These are phyloP conservation scores for Nicotiana noctiflora DNA, from an alignment of 257 asterid genomes.

Conservation along the genomic window DNA sequence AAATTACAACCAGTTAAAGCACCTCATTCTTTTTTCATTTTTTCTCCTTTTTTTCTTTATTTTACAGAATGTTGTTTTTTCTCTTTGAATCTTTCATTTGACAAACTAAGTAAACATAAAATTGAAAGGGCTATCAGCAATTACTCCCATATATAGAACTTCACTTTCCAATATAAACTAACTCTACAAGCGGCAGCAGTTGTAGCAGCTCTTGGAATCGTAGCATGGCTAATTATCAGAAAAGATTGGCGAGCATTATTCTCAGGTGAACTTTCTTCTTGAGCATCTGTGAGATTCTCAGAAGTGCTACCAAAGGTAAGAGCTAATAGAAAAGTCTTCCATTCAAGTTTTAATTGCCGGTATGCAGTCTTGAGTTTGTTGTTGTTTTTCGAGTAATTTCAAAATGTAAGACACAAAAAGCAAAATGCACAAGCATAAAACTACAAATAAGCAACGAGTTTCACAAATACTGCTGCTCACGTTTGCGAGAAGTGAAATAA, in stretches of 20 bases:
- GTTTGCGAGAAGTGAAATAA: no score
- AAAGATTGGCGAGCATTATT: neutral
- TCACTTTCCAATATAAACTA: neutral
- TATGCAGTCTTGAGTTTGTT: no score
- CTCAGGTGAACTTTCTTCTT: no score
- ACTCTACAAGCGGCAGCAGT: neutral
- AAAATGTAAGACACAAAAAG: no score
- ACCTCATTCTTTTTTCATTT: neutral
- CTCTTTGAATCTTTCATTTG: neutral
- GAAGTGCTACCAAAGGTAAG: no score
- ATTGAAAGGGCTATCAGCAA: neutral
- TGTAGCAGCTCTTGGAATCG: neutral
- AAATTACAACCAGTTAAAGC: neutral
- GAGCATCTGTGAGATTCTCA: no score
- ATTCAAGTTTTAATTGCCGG: no score
- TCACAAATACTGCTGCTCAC: no score
- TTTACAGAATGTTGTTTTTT: neutral
- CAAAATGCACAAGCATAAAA: no score
- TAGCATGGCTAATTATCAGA: neutral
- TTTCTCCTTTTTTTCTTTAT: neutral
- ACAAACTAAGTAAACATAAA: neutral
- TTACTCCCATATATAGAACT: neutral
- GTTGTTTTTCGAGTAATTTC: no score
- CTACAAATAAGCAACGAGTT: no score
- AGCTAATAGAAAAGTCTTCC: no score